These are phyloP conservation scores for Metarhizium rileyi DNA, from an alignment of 2,329 filamentous ascomycete species.

Conservation along the genomic window DNA sequence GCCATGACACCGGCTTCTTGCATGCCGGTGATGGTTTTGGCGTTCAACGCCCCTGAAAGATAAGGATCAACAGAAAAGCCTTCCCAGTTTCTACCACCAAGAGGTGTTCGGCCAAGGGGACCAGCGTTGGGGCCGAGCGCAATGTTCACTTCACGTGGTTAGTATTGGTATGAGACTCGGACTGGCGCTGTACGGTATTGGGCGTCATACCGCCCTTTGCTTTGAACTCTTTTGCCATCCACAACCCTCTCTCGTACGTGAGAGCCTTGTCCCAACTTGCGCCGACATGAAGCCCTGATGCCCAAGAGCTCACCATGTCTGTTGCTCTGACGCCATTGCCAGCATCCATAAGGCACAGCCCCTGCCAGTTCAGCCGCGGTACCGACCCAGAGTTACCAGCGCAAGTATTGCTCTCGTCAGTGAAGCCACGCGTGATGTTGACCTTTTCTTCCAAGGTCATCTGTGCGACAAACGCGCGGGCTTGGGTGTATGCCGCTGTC, in stretches of 20 bases:
- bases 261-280: conserved; percentile 45
- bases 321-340: conserved; percentile 39
- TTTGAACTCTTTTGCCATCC: conserved; percentile 48
- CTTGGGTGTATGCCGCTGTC: conserved; percentile 49
- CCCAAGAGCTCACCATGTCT: conserved; percentile 38
- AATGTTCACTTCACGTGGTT: conserved; percentile 43
- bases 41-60: conserved; percentile 59
- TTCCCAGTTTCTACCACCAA: conserved; percentile 68
- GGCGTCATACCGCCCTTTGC: conserved; percentile 42
- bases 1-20: conserved; percentile 73
- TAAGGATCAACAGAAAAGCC: conserved; percentile 63
- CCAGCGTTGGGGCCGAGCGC: conserved; percentile 63
- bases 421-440: conserved; percentile 41
- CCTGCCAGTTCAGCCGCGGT: conserved; percentile 34
- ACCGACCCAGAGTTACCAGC: conserved; percentile 37
- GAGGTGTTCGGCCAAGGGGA: conserved; percentile 58
- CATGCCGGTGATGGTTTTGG: conserved; percentile 64
- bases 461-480: conserved; percentile 44
- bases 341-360: conserved; percentile 40
- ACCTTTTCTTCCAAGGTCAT: conserved; percentile 60
- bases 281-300: conserved; percentile 37
- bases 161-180: neutral
- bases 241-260: conserved; percentile 38
- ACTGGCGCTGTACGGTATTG: neutral
- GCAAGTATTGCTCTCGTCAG: conserved; percentile 37